Percentiles rank a stretch among this genome's conserved stretches.
Conservation (phyloP, 2,329 filamentous ascomycete genomes). For the Clonostachys byssicola region DNA sequence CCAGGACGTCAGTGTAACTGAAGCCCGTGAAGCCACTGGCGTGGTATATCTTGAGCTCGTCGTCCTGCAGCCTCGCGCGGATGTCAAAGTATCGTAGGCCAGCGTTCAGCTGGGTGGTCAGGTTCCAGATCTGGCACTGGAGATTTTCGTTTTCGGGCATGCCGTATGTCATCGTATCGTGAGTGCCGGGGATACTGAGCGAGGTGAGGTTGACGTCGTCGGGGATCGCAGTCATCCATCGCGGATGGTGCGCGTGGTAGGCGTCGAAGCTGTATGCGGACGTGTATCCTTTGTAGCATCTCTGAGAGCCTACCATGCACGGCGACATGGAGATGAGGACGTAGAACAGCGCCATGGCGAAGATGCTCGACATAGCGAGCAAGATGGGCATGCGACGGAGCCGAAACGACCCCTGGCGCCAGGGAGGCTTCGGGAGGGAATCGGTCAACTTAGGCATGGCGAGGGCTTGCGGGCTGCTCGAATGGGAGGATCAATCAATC, state of each 20-base stretch:
- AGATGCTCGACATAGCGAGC: slow-evolving; percentile 3
- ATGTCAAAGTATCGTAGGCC: slow-evolving; percentile 48
- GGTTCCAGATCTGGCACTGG: slow-evolving; percentile 43
- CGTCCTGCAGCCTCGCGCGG: slow-evolving; percentile 34
- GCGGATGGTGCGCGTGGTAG: slow-evolving; percentile 12
- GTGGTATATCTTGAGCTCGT: slow-evolving; percentile 42
- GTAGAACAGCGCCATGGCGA: slow-evolving; percentile 12
- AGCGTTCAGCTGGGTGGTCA: slow-evolving; percentile 35
- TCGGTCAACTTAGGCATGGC: too few species aligned
- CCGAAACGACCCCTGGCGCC: background rate
- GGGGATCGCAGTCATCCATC: slow-evolving; percentile 34
- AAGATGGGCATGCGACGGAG: slow-evolving; percentile 1
- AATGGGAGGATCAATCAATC: too few species aligned
- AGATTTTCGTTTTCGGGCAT: slow-evolving; percentile 22
- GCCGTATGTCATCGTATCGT: slow-evolving; percentile 46
- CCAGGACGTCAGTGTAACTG: slow-evolving; percentile 34
- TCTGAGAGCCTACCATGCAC: slow-evolving; percentile 11
- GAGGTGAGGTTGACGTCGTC: slow-evolving; percentile 32
- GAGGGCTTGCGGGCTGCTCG: too few species aligned
- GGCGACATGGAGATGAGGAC: slow-evolving; percentile 13
- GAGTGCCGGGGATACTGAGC: slow-evolving; percentile 46
- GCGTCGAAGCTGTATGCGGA: slow-evolving; percentile 30
- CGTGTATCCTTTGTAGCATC: slow-evolving; percentile 22
- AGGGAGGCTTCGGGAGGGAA: too few species aligned
- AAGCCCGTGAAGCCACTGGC: slow-evolving; percentile 37